These are phyloP conservation scores for Cercospora zeae-maydis DNA, from an alignment of 2,329 filamentous ascomycete genomes.

Conservation along the genomic window DNA sequence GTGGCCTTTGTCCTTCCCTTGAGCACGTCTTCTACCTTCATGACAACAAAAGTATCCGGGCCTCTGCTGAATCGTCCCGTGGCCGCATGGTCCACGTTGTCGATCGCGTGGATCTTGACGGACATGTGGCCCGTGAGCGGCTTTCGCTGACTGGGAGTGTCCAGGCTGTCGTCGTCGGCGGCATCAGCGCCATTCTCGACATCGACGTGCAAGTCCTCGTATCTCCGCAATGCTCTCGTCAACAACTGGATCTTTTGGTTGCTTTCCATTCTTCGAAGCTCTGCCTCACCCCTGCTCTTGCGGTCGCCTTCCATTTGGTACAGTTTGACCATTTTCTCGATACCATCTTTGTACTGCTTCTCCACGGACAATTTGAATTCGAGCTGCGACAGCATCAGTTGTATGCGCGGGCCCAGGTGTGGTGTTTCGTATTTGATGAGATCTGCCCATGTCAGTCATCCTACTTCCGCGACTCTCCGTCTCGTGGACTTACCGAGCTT, in stretches of 20 bases:
- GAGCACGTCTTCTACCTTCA: conserved; percentile 94
- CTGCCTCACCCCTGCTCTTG: conserved; percentile 90
- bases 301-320: conserved; percentile 97
- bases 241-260: conserved; percentile 96
- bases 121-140: conserved; percentile 89
- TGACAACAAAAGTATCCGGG: conserved; percentile 89
- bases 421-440: conserved; percentile 98
- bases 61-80: conserved; percentile 78
- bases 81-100: conserved; percentile 90
- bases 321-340: conserved; percentile 98
- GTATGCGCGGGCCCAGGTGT: conserved; percentile 92
- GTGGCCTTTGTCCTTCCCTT: conserved; percentile 83
- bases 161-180: conserved; percentile 89
- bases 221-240: conserved; percentile 93
- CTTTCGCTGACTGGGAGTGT: conserved; percentile 89
- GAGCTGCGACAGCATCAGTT: conserved; percentile 97
- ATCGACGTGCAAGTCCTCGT: conserved; percentile 95
- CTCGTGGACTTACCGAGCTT: conserved; percentile 70
- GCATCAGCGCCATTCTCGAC: conserved; percentile 47
- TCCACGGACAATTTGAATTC: conserved; percentile 99
- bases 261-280: conserved; percentile 84
- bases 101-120: conserved; percentile 81
- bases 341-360: conserved; percentile 97
- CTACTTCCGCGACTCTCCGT: neutral
- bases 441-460: conserved; percentile 54